Evolutionary conservation across 2,329 filamentous ascomycete genomes (phyloP), one percentile per base, ranked within the genome.

Genomic region (Aspergillus ruber): DNA sequence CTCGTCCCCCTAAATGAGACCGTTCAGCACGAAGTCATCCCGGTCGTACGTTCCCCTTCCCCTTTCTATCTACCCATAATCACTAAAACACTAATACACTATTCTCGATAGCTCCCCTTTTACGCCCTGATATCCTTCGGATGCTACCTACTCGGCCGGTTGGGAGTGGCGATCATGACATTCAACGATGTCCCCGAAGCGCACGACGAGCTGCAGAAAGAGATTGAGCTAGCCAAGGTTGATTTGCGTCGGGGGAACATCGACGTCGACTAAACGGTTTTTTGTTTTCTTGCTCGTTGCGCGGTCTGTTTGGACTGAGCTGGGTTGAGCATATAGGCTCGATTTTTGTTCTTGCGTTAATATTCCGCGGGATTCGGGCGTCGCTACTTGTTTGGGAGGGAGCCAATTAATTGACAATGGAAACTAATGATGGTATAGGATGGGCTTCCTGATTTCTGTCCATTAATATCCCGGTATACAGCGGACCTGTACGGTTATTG

Each of bases 111-210:
- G 90, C 81, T 97, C 42, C 93, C 93, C 48, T 88, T 96, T 75
- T 98, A 91, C 87, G 83, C 82, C 42, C 77, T 97, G 59, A 87
- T 98, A 56, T 84, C 87, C 18, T 90, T 97, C 65, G 93, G 90
- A 70, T 86, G 90, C 53, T 90, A 90, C 72, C 84, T 98, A 17
- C 85, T 98, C 55, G 89, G 86, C 74, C 88, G 89, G 60, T 85
- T 98, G 53, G 93, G 93, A 61, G 86, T 83, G 75, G 93, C 93
- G 55, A 88, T 98, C 60, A 78, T 95, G 66, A 95, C 89, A 48
- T 98, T 98, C 80, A 93, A 95, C 76, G 90, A 97, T 71, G 89
- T 94, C 43, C 90, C 91, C 46, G 81, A 88, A 52, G 93, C 93
- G 45, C 86, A 97, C 72, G 82, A 84, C 66, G 90, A 96, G 73